phyloP scores from a whole-genome alignment of 1,284 basidiomycete species.

The Somion occarium region DNA sequence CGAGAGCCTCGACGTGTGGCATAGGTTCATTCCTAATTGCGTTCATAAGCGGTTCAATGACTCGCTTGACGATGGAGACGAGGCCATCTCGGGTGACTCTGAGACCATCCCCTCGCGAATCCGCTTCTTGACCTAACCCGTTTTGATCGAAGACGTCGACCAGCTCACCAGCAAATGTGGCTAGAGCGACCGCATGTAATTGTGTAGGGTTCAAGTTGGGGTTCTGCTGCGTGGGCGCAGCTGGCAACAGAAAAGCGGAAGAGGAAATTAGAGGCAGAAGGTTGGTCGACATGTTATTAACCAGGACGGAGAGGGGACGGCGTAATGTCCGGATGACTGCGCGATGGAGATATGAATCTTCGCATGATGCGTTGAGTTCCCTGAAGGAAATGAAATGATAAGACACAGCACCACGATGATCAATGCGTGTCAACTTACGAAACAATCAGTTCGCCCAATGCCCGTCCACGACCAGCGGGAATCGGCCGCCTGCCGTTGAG shows the following conservation, averaged over 20 bases:
- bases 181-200: constrained; percentile 61
- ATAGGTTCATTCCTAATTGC: constrained; percentile 58
- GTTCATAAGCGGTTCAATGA: constrained; percentile 57
- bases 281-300: constrained; percentile 62
- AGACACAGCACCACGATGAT: constrained; percentile 1
- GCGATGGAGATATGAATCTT: constrained; percentile 58
- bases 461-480: constrained; percentile 61
- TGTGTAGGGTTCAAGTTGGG: constrained; percentile 62
- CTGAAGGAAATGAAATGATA: constrained; percentile 32
- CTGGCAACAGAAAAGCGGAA: constrained; percentile 49
- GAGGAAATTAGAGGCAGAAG: constrained; percentile 64
- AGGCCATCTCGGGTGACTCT: constrained; percentile 62
- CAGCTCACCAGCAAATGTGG: constrained; percentile 66
- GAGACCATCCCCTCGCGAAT: constrained; percentile 53
- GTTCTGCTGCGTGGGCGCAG: constrained; percentile 44
- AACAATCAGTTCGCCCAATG: constrained; percentile 61
- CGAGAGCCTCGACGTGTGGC: constrained; percentile 57
- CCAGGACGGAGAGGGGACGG: constrained; percentile 67
- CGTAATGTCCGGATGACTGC: constrained; percentile 71
- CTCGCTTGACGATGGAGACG: constrained; percentile 58
- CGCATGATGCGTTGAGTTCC: constrained; percentile 59
- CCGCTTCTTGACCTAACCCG: constrained; percentile 29
- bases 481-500: constrained; percentile 63
- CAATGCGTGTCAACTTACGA: constrained; percentile 45
- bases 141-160: constrained; percentile 64